Evolutionary conservation across 495 filamentous ascomycete species (phyloP), one percentile per base, ranked within the genome.

Genomic region (Elaphomyces granulatus): DNA sequence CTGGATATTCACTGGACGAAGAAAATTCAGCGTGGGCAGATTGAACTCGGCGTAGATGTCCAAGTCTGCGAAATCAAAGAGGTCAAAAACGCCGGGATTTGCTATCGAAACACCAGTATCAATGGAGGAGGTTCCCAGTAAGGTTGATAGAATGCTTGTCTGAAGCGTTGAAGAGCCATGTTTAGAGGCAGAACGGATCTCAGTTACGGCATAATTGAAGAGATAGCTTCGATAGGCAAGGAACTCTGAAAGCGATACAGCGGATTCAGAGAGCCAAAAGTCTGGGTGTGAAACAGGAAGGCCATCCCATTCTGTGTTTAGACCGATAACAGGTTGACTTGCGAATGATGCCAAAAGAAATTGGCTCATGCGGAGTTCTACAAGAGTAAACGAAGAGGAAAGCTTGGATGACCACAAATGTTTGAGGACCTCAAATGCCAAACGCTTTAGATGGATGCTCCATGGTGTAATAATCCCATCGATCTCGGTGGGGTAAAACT

Each of bases 11-110:
- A 88, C 48, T 31, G 75, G 72, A 12, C 63, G 53, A 38, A 87
- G 78, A 28, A 72, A 63, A 8, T 54, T 53, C 15, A 76, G 58
- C 9, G 63, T 41, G 6, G 82, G 78, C 2, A 49, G 39, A 8
- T 58, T 40, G 23, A 69, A 51, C 28, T 64, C 46, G 44, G 67
- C 68, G 2, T 63, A 48, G 32, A 77, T 65, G 32, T 87, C 77
- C 6, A 83, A 56, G 40, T 87, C 78, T 20, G 86, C 67, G 41
- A 96, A 94, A 59, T 96, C 92, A 41, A 94, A 86, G 15, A 95
- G 72, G 46, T 95, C 92, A 56, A 95, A 92, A 10, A 96, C 70
- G 4, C 78, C 81, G 3, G 77, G 70, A 40, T 82, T 80, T 10
- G 59, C 51, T 19, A 77, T 48, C n/a, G 71, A 63, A 31, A 79